Percentiles rank a stretch among this genome's conserved stretches.
These are phyloP conservation scores for Saccharomyces hybrid DNA, from an alignment of 1,139 yeast genomes.

Conservation along the genomic window DNA sequence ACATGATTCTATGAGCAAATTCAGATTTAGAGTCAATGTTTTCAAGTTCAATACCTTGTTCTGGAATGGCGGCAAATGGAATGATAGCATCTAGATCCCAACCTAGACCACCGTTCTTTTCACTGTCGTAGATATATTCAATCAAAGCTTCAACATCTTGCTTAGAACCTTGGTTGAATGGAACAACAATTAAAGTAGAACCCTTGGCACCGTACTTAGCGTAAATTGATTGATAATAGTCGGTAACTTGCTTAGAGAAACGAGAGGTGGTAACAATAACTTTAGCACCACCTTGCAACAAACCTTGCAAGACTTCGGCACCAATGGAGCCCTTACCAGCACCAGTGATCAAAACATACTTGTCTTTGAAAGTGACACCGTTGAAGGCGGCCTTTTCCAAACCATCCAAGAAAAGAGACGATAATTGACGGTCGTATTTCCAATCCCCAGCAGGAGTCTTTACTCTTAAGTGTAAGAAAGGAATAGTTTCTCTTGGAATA, in stretches of 20 bases:
- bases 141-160: slow-evolving; percentile 85
- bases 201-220: slow-evolving; percentile 90
- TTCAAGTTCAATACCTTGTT: slow-evolving; percentile 92
- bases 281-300: slow-evolving; percentile 95
- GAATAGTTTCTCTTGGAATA: slow-evolving; percentile 78
- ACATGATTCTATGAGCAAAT: slow-evolving; percentile 96
- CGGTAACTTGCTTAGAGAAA: slow-evolving; percentile 89
- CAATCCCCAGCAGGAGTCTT: slow-evolving; percentile 66
- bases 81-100: slow-evolving; percentile 96
- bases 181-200: slow-evolving; percentile 87
- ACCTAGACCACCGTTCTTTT: slow-evolving; percentile 83
- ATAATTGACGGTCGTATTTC: slow-evolving; percentile 73
- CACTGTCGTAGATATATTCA: slow-evolving; percentile 74
- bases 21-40: slow-evolving; percentile 90
- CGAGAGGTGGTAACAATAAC: slow-evolving; percentile 94
- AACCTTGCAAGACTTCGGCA: slow-evolving; percentile 91
- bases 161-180: slow-evolving; percentile 95
- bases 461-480: slow-evolving; percentile 86
- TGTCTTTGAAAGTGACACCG: slow-evolving; percentile 84
- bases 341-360: slow-evolving; percentile 88
- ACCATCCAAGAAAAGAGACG: slow-evolving; percentile 77
- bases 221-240: slow-evolving; percentile 88
- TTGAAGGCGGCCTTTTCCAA: slow-evolving; percentile 88
- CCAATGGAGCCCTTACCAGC: slow-evolving; percentile 99
- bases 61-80: slow-evolving; percentile 98